phyloP scores from a whole-genome alignment of 78 protist species.

The Tieghemostelium lacteum region DNA sequence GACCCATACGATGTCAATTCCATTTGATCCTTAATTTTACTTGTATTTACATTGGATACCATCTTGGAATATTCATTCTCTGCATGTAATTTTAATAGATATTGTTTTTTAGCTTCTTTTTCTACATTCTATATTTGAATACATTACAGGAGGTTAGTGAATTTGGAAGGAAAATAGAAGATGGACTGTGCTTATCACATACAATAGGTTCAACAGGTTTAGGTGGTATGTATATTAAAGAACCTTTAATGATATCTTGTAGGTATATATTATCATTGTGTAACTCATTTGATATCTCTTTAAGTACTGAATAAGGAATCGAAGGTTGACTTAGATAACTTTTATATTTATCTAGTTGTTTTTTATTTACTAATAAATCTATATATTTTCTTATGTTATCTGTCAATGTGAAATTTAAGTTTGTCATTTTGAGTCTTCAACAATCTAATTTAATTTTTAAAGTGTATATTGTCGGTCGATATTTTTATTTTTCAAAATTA shows the following conservation, averaged over 20 bases:
- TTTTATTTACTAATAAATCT: not conserved
- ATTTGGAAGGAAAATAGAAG: too few relatives aligned
- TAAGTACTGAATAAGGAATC: not conserved
- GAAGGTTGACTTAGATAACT: conserved; percentile 1
- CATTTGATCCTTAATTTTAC: conserved; percentile 3
- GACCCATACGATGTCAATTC: conserved; percentile 22
- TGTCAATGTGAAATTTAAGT: conserved; percentile 18
- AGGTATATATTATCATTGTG: conserved; percentile 2
- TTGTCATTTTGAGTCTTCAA: too few relatives aligned
- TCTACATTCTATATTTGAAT: conserved; percentile 25
- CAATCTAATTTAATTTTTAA: too few relatives aligned
- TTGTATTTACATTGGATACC: conserved; percentile 21
- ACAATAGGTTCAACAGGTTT: conserved; percentile 16
- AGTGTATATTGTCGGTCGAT: too few relatives aligned
- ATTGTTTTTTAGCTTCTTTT: conserved; percentile 30
- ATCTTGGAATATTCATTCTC: conserved; percentile 39
- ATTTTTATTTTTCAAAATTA: too few relatives aligned
- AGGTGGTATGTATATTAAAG: conserved; percentile 43
- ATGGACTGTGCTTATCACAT: too few relatives aligned
- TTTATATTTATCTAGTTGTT: not conserved
- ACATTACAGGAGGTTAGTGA: too few relatives aligned
- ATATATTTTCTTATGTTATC: not conserved
- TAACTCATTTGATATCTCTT: not conserved
- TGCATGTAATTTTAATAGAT: conserved; percentile 4
- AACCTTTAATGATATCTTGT: conserved; percentile 64